Percentiles rank a stretch among this genome's conserved stretches.
These are phyloP conservation scores for Leishmania amazonensis DNA, from an alignment of 208 protist genomes.

Conservation along the genomic window DNA sequence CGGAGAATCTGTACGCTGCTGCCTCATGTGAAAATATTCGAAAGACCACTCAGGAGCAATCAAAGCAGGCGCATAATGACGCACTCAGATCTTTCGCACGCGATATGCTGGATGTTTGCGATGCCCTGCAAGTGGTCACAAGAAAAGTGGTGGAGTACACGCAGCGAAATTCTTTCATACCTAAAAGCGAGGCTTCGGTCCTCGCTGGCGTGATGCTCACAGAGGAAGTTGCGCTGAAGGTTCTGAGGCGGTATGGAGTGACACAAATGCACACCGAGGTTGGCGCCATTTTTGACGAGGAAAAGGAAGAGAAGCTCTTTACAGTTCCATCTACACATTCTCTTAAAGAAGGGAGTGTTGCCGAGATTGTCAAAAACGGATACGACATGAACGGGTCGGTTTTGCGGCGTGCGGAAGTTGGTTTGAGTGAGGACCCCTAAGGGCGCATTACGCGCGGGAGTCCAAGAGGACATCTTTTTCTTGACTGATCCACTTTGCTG, in stretches of 20 bases:
- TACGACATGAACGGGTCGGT: conserved; percentile 46
- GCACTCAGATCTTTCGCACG: conserved; percentile 51
- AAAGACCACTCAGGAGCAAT: conserved; percentile 30
- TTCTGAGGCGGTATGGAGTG: conserved; percentile 52
- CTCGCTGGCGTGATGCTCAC: conserved; percentile 55
- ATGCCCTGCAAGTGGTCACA: conserved; percentile 50
- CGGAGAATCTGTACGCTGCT: conserved; percentile 54
- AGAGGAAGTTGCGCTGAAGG: conserved; percentile 44
- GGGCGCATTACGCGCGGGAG: not conserved
- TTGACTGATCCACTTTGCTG: not conserved
- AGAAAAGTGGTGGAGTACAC: conserved; percentile 26
- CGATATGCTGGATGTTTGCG: conserved; percentile 61
- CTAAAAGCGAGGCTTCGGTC: conserved; percentile 24
- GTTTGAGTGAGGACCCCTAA: conserved; percentile 42
- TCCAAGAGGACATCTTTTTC: conserved; percentile 5
- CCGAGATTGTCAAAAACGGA: conserved; percentile 60
- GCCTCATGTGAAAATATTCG: conserved; percentile 67
- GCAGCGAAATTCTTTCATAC: conserved; percentile 12
- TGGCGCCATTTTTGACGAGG: conserved; percentile 46
- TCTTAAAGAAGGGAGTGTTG: conserved; percentile 35
- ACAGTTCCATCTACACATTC: conserved; percentile 35
- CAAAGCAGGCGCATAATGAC: conserved; percentile 34
- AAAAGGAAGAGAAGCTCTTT: conserved; percentile 46
- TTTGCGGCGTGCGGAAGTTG: conserved; percentile 62
- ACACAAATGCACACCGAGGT: conserved; percentile 28